Conservation (phyloP, 208 protist species). For the Leishmania braziliensis region DNA sequence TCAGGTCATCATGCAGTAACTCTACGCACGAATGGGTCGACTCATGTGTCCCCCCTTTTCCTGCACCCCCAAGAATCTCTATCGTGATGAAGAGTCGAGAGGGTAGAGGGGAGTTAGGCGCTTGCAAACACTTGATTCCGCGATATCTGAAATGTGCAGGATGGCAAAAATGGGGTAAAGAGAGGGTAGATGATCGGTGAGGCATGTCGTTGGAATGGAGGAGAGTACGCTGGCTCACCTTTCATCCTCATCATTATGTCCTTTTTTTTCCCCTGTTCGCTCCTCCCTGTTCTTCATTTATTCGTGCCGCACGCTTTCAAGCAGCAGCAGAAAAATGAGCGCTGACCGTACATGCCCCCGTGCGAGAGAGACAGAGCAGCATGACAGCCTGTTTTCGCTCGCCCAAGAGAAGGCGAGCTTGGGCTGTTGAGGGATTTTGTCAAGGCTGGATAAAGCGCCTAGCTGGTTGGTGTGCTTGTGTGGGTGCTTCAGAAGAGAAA, state of each 20-base stretch:
- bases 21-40: not conserved
- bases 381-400: not conserved
- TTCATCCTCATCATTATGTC: not conserved
- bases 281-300: not conserved
- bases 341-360: not conserved
- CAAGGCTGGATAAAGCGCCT: not conserved
- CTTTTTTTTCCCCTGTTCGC: not conserved
- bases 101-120: not conserved
- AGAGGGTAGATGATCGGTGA: not conserved
- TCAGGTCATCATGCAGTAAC: not conserved
- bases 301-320: not conserved
- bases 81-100: not conserved
- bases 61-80: not conserved
- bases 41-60: not conserved
- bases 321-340: not conserved
- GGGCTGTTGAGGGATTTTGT: not conserved
- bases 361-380: not conserved
- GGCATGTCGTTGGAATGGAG: not conserved
- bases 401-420: not conserved
- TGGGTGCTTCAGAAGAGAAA: not conserved
- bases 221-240: not conserved
- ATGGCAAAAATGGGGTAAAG: not conserved
- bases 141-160: not conserved
- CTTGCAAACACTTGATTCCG: not conserved
- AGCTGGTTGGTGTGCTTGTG: not conserved